Percentiles rank a stretch among this genome's conserved stretches.
These are phyloP conservation scores for Lagenidium sp. DNA, from an alignment of 352 stramenopile species.

Conservation along the genomic window DNA sequence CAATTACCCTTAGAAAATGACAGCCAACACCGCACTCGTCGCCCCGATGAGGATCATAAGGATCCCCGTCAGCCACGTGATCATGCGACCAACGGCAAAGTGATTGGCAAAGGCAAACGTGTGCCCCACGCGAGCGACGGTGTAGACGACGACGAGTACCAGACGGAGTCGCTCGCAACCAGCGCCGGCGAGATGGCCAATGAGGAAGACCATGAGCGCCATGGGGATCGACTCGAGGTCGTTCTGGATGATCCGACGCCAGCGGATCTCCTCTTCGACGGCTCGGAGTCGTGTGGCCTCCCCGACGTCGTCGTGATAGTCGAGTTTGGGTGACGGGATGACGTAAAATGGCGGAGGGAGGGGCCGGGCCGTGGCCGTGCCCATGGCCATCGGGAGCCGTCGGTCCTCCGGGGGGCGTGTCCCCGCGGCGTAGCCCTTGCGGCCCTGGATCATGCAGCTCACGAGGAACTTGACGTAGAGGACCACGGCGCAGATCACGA, in stretches of 20 bases:
- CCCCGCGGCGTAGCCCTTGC: slow-evolving; percentile 35
- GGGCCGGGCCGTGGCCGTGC: slow-evolving; percentile 4
- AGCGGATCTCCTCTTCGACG: slow-evolving; percentile 13
- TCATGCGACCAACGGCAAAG: slow-evolving; percentile 8
- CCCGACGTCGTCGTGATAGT: background rate
- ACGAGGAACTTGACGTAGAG: slow-evolving; percentile 59
- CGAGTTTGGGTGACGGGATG: slow-evolving; percentile 1
- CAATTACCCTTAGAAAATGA: too few species aligned
- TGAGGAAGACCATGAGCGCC: slow-evolving; percentile 10
- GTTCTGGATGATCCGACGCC: slow-evolving; percentile 23
- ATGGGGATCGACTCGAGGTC: slow-evolving; percentile 24
- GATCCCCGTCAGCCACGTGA: slow-evolving; percentile 13
- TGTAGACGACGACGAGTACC: slow-evolving; percentile 13
- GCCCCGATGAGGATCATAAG: slow-evolving; percentile 10
- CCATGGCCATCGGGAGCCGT: slow-evolving; percentile 8
- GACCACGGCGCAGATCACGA: slow-evolving; percentile 17
- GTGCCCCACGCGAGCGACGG: slow-evolving; percentile 11
- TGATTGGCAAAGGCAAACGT: slow-evolving; percentile 12
- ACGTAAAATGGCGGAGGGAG: background rate
- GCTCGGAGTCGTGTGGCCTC: slow-evolving; percentile 2
- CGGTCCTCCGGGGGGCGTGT: slow-evolving; percentile 31
- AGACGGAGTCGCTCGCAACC: too few species aligned
- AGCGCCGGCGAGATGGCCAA: slow-evolving; percentile 7
- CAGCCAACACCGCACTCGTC: too few species aligned
- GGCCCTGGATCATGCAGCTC: slow-evolving; percentile 33